A percentile compares a stretch with the other conserved stretches of the same genome.
These are phyloP conservation scores for Dictyostelium citrinum DNA, from an alignment of 78 protist species.

Conservation along the genomic window DNA sequence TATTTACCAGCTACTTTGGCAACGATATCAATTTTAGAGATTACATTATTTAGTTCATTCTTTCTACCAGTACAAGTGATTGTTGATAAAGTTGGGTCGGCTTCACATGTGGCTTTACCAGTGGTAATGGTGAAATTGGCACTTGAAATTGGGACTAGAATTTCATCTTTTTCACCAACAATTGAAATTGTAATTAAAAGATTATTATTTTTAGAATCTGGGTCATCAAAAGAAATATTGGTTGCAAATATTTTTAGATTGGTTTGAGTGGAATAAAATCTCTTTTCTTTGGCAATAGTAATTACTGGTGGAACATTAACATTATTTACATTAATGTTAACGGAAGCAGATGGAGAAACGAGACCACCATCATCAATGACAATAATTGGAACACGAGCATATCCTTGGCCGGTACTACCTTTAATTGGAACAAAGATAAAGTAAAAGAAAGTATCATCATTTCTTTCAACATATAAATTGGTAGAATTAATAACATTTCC, in stretches of 20 bases:
- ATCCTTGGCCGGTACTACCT: background rate
- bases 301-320: slow-evolving; percentile 15
- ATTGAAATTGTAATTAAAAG: background rate
- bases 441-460: background rate
- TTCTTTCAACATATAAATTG: background rate
- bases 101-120: background rate
- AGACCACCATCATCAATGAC: background rate
- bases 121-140: background rate
- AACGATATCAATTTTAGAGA: background rate
- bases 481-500: background rate
- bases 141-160: background rate
- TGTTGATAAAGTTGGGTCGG: background rate
- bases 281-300: background rate
- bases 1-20: background rate
- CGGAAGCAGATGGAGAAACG: background rate
- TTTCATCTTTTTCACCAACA: background rate
- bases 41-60: background rate
- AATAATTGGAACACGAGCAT: background rate
- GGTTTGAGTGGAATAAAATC: background rate
- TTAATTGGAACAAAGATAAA: background rate
- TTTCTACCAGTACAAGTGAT: background rate
- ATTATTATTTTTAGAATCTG: slow-evolving; percentile 4
- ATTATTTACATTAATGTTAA: background rate
- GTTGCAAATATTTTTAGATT: background rate
- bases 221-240: background rate